Evolutionary conservation across 306 rosid species (phyloP).

Genomic region (Vicia sativa): DNA sequence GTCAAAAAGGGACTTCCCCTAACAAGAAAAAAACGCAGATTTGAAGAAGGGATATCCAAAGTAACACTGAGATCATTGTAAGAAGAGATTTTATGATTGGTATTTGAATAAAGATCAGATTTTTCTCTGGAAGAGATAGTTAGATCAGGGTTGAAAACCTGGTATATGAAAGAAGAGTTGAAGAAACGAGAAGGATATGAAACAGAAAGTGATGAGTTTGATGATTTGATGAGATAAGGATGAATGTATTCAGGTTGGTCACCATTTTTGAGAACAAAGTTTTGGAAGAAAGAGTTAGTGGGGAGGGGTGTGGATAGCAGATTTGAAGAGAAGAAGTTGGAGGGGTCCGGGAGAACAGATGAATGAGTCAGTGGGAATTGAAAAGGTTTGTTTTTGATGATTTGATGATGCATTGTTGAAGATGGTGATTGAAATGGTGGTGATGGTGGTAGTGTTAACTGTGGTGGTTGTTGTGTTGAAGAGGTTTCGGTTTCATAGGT

Average conservation of each 20-base stretch:
- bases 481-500: conserved; percentile 11
- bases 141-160: conserved; percentile 70
- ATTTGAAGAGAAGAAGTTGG: conserved; percentile 61
- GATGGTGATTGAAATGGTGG: not conserved
- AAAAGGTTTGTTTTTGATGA: conserved; percentile 47
- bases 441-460: not conserved
- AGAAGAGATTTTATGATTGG: conserved; percentile 60
- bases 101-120: conserved; percentile 25
- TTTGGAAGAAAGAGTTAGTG: conserved; percentile 86
- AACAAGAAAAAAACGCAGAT: conserved; percentile 70
- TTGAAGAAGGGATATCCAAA: conserved; percentile 70
- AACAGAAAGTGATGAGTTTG: conserved; percentile 60
- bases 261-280: conserved; percentile 72
- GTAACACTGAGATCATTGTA: conserved; percentile 74
- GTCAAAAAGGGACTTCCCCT: conserved; percentile 91
- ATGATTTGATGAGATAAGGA: conserved; percentile 74
- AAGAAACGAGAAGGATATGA: conserved; percentile 66
- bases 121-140: conserved; percentile 53
- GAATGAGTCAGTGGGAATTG: conserved; percentile 62
- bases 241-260: conserved; percentile 76
- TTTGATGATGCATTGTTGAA: conserved; percentile 25
- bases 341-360: conserved; percentile 76
- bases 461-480: not conserved
- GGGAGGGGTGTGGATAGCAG: conserved; percentile 73
- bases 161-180: conserved; percentile 53